Conservation (phyloP, 2,329 filamentous ascomycete species). For the Stenocarpella maydis region DNA sequence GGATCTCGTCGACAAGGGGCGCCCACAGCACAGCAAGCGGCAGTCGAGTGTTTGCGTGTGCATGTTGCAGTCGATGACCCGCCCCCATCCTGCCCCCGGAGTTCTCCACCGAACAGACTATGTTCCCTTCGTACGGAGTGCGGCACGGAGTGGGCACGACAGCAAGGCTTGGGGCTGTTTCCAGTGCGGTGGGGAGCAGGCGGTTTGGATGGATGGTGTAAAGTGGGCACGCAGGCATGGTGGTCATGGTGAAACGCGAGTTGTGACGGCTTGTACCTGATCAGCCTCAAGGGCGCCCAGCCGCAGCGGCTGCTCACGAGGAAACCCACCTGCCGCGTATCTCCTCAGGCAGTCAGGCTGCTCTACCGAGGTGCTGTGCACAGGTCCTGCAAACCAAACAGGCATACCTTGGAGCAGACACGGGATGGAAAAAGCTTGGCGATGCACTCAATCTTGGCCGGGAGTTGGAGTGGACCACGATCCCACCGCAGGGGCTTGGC, state of each 20-base stretch:
- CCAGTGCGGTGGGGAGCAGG: no score
- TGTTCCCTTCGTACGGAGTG: no score
- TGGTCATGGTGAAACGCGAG: constrained; percentile 28
- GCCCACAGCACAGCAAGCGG: not conserved
- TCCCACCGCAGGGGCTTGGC: constrained; percentile 20
- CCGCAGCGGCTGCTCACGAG: constrained; percentile 5
- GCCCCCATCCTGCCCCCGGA: no score
- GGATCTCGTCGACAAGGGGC: constrained; percentile 8
- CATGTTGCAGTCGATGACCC: not conserved
- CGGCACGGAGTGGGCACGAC: constrained; percentile 13
- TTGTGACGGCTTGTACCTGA: constrained; percentile 33
- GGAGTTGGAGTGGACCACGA: not conserved
- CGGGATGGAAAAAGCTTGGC: constrained; percentile 22
- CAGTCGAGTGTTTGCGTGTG: not conserved
- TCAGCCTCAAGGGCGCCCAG: constrained; percentile 28
- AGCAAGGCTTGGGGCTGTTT: not conserved
- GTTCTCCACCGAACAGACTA: constrained; percentile 14
- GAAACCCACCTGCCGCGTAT: not conserved
- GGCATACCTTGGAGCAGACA: not conserved
- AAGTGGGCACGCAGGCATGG: no score
- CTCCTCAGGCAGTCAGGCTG: no score
- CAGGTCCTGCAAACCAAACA: no score
- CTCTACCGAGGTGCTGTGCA: no score
- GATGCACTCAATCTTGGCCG: constrained; percentile 27
- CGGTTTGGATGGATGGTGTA: no score